A percentile compares a stretch with the other conserved stretches of the same genome.
Evolutionary conservation across 2,329 filamentous ascomycete genomes (phyloP).

Genomic region (Metarhizium anisopliae): DNA sequence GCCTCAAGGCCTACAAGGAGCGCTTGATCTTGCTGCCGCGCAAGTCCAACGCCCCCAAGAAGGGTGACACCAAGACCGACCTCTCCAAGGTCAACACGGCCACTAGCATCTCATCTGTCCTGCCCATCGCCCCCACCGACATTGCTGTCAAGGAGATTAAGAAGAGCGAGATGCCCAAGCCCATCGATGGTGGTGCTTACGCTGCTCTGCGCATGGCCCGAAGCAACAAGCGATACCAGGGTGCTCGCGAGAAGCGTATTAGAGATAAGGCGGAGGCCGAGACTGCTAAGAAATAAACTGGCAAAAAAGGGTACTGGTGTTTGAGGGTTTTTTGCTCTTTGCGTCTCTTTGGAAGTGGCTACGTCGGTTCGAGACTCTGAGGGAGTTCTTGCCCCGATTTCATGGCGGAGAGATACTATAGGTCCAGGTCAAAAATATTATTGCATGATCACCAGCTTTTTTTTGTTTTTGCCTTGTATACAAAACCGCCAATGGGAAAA

Average conservation of each 20-base stretch:
- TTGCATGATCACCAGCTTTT: constrained; percentile 30
- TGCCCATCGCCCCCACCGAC: constrained; percentile 66
- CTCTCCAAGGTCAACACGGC: constrained; percentile 54
- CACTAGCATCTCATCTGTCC: constrained; percentile 35
- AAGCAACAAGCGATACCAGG: constrained; percentile 71
- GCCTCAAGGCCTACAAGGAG: constrained; percentile 95
- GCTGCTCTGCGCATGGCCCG: constrained; percentile 75
- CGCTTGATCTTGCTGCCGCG: constrained; percentile 97
- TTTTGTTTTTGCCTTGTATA: constrained; percentile 17
- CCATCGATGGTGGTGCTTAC: constrained; percentile 77
- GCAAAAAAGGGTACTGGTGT: constrained; percentile 31
- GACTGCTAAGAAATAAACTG: constrained; percentile 73
- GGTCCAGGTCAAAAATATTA: constrained; percentile 31
- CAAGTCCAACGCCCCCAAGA: constrained; percentile 89
- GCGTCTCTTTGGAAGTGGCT: constrained; percentile 29
- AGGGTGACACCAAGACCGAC: constrained; percentile 85
- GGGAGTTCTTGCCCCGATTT: constrained; percentile 24
- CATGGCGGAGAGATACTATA: constrained; percentile 28
- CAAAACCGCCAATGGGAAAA: constrained; percentile 17
- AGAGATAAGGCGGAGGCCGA: constrained; percentile 82
- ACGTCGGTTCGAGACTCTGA: constrained; percentile 28
- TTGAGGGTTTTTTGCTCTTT: constrained; percentile 33
- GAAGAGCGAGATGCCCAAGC: constrained; percentile 71
- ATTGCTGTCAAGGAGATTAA: constrained; percentile 64
- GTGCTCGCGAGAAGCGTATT: constrained; percentile 86